Conservation (phyloP, 768 basidiomycete species). For the Boletus huronensis region DNA sequence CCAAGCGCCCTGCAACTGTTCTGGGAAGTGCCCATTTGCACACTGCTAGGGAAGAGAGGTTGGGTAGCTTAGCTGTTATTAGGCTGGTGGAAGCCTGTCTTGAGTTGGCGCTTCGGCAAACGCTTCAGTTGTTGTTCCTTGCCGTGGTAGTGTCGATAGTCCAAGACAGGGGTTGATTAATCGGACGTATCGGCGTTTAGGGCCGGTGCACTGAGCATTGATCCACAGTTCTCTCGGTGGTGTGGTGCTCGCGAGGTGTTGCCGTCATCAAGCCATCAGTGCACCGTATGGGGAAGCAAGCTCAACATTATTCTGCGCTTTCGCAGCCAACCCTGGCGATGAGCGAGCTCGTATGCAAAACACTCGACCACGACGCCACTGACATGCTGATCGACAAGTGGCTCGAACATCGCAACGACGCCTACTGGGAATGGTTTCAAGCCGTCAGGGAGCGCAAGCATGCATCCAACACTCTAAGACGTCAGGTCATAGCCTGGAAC, state of each 20-base stretch:
- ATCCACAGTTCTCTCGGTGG: not conserved
- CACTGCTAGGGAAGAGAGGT: slow-evolving; percentile 4
- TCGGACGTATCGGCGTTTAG: slow-evolving; percentile 19
- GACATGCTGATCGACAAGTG: slow-evolving; percentile 81
- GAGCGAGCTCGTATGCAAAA: slow-evolving; percentile 78
- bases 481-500: slow-evolving; percentile 47
- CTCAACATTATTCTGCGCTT: slow-evolving; percentile 56
- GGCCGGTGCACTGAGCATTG: slow-evolving; percentile 19
- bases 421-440: slow-evolving; percentile 75
- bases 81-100: not conserved
- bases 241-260: not conserved
- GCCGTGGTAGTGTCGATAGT: not conserved
- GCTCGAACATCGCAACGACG: slow-evolving; percentile 75
- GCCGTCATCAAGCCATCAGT: slow-evolving; percentile 13
- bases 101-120: not conserved
- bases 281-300: slow-evolving; percentile 19
- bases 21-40: slow-evolving; percentile 6
- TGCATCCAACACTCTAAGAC: slow-evolving; percentile 47
- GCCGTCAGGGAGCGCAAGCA: slow-evolving; percentile 66
- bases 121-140: not conserved
- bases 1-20: not conserved
- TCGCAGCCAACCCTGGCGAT: slow-evolving; percentile 64
- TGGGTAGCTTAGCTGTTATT: not conserved
- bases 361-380: slow-evolving; percentile 70
- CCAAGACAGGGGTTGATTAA: slow-evolving; percentile 4